A percentile compares a stretch with the other conserved stretches of the same genome.
phyloP scores from a whole-genome alignment of 1,284 basidiomycete species.

The Marasmius sp. region DNA sequence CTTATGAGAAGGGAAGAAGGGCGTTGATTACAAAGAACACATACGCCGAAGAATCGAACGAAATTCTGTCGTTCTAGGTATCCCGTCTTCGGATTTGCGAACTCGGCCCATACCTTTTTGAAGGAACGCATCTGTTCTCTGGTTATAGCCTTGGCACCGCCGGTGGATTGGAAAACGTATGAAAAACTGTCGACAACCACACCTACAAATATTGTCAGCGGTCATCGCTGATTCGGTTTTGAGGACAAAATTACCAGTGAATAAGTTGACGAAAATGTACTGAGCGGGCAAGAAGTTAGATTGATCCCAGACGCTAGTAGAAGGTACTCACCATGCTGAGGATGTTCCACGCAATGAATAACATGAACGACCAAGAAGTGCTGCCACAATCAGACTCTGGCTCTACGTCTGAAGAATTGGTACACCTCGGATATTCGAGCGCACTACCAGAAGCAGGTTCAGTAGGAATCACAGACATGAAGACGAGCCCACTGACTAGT shows the following conservation, averaged over 20 bases:
- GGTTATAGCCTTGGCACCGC: slow-evolving; percentile 81
- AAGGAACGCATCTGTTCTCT: slow-evolving; percentile 90
- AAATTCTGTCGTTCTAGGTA: slow-evolving; percentile 75
- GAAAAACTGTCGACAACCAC: slow-evolving; percentile 97
- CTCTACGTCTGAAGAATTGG: slow-evolving; percentile 47
- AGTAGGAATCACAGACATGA: slow-evolving; percentile 9
- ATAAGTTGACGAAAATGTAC: slow-evolving; percentile 96
- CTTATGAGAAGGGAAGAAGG: slow-evolving; percentile 6
- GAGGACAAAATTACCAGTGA: slow-evolving; percentile 59
- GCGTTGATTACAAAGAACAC: slow-evolving; percentile 27
- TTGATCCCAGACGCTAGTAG: not conserved
- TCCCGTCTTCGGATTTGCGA: slow-evolving; percentile 78
- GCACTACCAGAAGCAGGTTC: slow-evolving; percentile 45
- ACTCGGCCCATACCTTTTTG: slow-evolving; percentile 93
- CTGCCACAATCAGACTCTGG: slow-evolving; percentile 90
- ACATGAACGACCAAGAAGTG: slow-evolving; percentile 76
- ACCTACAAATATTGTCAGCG: slow-evolving; percentile 42
- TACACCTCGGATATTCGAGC: slow-evolving; percentile 82
- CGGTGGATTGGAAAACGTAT: slow-evolving; percentile 89
- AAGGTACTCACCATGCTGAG: slow-evolving; percentile 81
- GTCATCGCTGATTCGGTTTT: not conserved
- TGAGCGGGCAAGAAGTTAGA: slow-evolving; percentile 29
- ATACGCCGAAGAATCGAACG: slow-evolving; percentile 80
- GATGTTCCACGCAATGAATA: slow-evolving; percentile 97
- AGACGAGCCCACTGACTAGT: slow-evolving; percentile 64